These are phyloP conservation scores for Dendrobium huoshanense DNA, from an alignment of 106 monocot species.

Conservation along the genomic window DNA sequence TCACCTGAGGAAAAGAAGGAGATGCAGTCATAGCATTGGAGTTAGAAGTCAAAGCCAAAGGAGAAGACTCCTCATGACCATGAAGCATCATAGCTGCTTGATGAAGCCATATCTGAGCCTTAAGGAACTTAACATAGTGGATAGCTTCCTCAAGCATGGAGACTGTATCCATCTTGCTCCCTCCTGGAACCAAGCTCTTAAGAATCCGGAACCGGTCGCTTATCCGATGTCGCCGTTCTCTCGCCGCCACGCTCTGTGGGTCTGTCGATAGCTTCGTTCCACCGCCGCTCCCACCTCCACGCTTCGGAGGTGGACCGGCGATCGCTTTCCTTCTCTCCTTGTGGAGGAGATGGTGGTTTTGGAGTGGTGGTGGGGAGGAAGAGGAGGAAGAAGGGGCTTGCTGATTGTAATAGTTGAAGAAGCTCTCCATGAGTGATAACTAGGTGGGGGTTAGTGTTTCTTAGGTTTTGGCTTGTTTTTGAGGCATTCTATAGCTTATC, in stretches of 20 bases:
- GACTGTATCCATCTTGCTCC: conserved; percentile 87
- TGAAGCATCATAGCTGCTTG: conserved; percentile 19
- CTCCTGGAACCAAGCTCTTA: conserved; percentile 73
- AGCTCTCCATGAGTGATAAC: conserved; percentile 6
- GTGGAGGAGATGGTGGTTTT: background rate
- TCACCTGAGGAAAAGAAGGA: background rate
- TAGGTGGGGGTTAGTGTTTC: background rate
- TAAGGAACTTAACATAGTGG: conserved; percentile 81
- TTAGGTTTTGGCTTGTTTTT: background rate
- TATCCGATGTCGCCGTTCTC: conserved; percentile 68
- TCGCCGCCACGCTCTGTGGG: conserved; percentile 78
- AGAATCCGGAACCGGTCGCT: conserved; percentile 67
- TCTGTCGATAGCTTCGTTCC: conserved; percentile 70
- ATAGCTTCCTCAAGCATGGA: conserved; percentile 89
- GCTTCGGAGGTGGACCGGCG: background rate
- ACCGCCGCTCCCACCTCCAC: conserved; percentile 9
- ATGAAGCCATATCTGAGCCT: conserved; percentile 61
- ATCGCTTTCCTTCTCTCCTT: background rate
- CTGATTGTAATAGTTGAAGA: background rate
- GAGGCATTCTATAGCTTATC: background rate
- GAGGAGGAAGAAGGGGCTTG: background rate
- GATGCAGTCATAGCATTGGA: background rate
- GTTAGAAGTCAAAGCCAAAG: background rate
- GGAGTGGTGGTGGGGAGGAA: background rate
- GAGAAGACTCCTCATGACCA: background rate